These are phyloP conservation scores for Peronospora farinosa DNA, from an alignment of 352 stramenopile genomes.

Conservation along the genomic window DNA sequence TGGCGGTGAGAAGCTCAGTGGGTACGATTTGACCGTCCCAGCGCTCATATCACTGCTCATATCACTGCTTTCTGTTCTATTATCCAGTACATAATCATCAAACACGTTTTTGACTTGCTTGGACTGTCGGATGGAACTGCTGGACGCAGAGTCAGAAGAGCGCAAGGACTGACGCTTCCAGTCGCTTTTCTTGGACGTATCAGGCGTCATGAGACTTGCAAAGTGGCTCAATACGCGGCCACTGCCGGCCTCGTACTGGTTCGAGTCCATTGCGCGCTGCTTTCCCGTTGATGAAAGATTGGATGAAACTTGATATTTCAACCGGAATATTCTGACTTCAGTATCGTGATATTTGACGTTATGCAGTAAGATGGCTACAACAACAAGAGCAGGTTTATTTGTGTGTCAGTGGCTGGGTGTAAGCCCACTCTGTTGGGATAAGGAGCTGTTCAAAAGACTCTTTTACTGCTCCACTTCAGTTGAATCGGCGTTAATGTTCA, in stretches of 20 bases:
- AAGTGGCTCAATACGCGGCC: constrained; percentile 63
- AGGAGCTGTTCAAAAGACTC: not conserved
- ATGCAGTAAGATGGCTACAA: constrained; percentile 10
- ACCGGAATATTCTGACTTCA: constrained; percentile 9
- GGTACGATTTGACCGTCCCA: constrained; percentile 16
- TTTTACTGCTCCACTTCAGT: constrained; percentile 91
- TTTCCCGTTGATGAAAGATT: constrained; percentile 15
- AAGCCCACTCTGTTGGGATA: not conserved
- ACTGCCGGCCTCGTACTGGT: constrained; percentile 45
- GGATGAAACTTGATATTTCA: constrained; percentile 6
- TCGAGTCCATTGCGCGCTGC: constrained; percentile 15
- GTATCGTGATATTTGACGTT: constrained; percentile 8
- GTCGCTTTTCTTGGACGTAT: constrained; percentile 19
- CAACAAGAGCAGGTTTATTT: constrained; percentile 10
- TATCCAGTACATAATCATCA: constrained; percentile 29
- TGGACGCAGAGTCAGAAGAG: constrained; percentile 3
- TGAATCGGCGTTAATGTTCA: constrained; percentile 96
- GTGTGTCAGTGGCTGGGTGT: constrained; percentile 5
- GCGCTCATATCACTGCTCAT: constrained; percentile 21
- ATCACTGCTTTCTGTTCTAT: constrained; percentile 28
- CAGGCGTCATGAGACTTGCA: constrained; percentile 40
- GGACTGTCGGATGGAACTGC: constrained; percentile 13
- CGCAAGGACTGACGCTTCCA: constrained; percentile 21
- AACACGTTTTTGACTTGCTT: constrained; percentile 19
- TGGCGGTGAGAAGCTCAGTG: constrained; percentile 30